phyloP scores from a whole-genome alignment of 2,329 filamentous ascomycete genomes.

The Cytospora piceicola region DNA sequence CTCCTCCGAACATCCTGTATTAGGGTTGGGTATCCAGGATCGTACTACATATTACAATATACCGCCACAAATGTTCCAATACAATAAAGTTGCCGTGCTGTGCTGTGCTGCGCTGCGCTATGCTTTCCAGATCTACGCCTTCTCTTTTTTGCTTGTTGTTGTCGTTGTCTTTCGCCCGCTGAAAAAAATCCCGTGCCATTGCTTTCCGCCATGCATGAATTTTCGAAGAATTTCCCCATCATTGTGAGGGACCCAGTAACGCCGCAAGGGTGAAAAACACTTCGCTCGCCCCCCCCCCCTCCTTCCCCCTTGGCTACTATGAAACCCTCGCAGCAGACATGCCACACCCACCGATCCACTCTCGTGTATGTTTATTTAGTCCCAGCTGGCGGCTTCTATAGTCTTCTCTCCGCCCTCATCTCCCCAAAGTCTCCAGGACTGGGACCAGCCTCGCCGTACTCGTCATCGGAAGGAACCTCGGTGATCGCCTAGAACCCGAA shows the following conservation, averaged over 20 bases:
- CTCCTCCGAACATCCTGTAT: not conserved
- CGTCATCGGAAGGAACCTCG: slow-evolving; percentile 26
- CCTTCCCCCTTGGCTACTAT: not conserved
- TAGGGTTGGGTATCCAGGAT: not conserved
- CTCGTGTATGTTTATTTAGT: not conserved
- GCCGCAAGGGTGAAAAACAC: not conserved
- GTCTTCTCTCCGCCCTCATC: not conserved
- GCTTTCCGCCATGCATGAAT: not conserved
- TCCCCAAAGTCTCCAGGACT: not conserved
- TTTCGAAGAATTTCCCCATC: not conserved
- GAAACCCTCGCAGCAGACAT: not conserved
- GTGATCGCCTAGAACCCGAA: slow-evolving; percentile 31
- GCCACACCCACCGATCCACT: not conserved
- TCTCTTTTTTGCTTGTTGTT: not conserved
- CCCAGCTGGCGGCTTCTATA: not conserved
- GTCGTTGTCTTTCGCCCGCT: not conserved
- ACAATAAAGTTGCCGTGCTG: slow-evolving; percentile 5
- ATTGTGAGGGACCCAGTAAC: not conserved
- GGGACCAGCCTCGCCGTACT: slow-evolving; percentile 14
- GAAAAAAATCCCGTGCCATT: not conserved
- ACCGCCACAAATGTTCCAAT: not conserved
- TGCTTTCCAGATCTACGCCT: not conserved
- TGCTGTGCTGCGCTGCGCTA: slow-evolving; percentile 11
- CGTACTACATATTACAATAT: slow-evolving; percentile 25
- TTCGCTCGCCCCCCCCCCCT: not conserved